These are phyloP conservation scores for Dactylellina leptospora DNA, from an alignment of 2,329 filamentous ascomycete species.

Conservation along the genomic window DNA sequence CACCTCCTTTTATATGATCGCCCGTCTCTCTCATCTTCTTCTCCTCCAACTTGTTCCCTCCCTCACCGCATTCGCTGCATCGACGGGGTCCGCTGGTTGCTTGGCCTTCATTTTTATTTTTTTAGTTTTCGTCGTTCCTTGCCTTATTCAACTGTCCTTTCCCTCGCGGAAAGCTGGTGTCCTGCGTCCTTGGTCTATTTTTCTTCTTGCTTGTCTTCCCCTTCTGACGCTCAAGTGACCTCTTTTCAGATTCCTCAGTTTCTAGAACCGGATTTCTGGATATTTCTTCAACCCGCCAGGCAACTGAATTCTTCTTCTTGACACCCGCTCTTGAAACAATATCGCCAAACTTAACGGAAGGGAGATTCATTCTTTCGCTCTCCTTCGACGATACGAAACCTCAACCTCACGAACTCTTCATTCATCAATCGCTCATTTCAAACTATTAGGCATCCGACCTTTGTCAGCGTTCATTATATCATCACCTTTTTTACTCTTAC, in stretches of 20 bases:
- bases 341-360: slow-evolving; percentile 21
- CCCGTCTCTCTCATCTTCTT: slow-evolving; percentile 33
- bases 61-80: slow-evolving; percentile 44
- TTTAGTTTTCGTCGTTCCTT: slow-evolving; percentile 50
- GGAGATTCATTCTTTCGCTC: slow-evolving; percentile 54
- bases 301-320: not conserved
- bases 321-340: not conserved
- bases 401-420: slow-evolving; percentile 29
- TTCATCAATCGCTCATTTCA: slow-evolving; percentile 3
- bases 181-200: slow-evolving; percentile 19
- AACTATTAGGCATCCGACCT: not conserved
- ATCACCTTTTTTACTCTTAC: slow-evolving; percentile 1
- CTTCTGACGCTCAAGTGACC: slow-evolving; percentile 43
- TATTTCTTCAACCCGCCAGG: slow-evolving; percentile 28
- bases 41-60: slow-evolving; percentile 12
- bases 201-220: slow-evolving; percentile 25
- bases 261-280: slow-evolving; percentile 54
- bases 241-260: slow-evolving; percentile 47
- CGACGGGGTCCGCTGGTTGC: slow-evolving; percentile 35
- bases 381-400: slow-evolving; percentile 47
- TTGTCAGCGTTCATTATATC: slow-evolving; percentile 32
- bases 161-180: slow-evolving; percentile 53
- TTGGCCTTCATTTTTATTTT: slow-evolving; percentile 40
- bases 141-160: slow-evolving; percentile 45
- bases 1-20: slow-evolving; percentile 50